These are phyloP conservation scores for Suhomyces maxii DNA, from an alignment of 1,139 yeast species.

Conservation along the genomic window DNA sequence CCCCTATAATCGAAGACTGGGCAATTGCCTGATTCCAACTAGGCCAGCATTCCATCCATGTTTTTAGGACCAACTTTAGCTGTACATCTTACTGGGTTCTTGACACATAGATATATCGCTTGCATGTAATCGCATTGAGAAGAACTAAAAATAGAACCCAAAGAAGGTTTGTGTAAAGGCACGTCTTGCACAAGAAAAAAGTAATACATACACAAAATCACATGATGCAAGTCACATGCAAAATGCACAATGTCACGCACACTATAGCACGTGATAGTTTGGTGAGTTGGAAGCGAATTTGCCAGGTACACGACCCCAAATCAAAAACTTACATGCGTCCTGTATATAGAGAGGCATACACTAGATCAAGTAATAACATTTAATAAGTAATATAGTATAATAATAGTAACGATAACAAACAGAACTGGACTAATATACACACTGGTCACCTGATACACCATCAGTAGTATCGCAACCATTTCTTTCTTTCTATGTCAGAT, in stretches of 20 bases:
- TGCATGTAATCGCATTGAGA: background rate
- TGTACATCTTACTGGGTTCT: background rate
- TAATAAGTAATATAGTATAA: constrained; percentile 3
- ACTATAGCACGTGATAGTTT: no score
- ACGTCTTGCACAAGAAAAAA: no score
- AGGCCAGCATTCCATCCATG: background rate
- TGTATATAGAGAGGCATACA: no score
- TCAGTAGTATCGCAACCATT: background rate
- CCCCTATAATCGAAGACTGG: background rate
- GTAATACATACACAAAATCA: no score
- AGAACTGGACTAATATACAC: constrained; percentile 2
- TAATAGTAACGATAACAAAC: constrained; percentile 4
- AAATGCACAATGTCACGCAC: no score
- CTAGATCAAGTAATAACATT: background rate
- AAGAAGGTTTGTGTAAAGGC: no score
- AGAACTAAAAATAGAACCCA: background rate
- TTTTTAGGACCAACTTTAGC: background rate
- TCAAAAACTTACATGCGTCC: no score
- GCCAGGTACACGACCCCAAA: no score
- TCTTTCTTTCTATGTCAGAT: no score
- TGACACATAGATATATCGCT: background rate
- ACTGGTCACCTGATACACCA: background rate
- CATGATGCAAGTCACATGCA: no score
- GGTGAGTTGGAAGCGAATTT: no score
- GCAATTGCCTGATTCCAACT: background rate